Evolutionary conservation across 331 rosid genomes (phyloP), one percentile per base, ranked within the genome.

Genomic region (Arachis monticola): DNA sequence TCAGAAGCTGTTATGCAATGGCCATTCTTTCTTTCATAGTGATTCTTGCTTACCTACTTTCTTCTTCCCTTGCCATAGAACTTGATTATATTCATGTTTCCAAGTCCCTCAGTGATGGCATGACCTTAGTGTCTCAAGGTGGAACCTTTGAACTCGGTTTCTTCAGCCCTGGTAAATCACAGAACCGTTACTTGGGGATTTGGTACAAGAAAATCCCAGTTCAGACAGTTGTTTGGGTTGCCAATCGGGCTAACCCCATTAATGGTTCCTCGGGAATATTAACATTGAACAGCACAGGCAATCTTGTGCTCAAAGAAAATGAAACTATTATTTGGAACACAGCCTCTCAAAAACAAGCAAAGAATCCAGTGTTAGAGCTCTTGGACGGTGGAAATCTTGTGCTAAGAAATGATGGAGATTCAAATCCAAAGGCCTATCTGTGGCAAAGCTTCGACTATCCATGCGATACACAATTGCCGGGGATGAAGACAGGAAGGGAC

Each of bases 321-420:
- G 64, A 42, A 0, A 10, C 56, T 35, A 1, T 60, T 47, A 61
- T 68, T 5, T 77, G 75, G 80, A 2, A 6, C 8, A 10, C 80
- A 41, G 11, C 46, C 47, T 27, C 72, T n/a, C 30, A 7, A 1
- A 46, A 71, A 46, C 55, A 78, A 44, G 77, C 68, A 44, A 42
- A 45, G 27, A 45, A 71, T 32, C 77, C 77, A 0, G 17, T 71
- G n/a, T 47, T 32, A 4, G 55, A 4, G 67, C 73, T 78, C 17
- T 46, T 78, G 77, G 73, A 78, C 30, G 13, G 12, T 46, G 82
- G 82, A 32, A 72, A 72, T n/a, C 68, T 72, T 59, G 77, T 72
- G 59, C 41, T 72, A 5, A 59, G 47, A 60, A n/a, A 60, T 8
- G 48, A 12, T 4, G 59, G 3, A n/a, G 57, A 51, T 11, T 0